Conservation (phyloP, 2,329 filamentous ascomycete species). For the Arthrobotrys sinensis region DNA sequence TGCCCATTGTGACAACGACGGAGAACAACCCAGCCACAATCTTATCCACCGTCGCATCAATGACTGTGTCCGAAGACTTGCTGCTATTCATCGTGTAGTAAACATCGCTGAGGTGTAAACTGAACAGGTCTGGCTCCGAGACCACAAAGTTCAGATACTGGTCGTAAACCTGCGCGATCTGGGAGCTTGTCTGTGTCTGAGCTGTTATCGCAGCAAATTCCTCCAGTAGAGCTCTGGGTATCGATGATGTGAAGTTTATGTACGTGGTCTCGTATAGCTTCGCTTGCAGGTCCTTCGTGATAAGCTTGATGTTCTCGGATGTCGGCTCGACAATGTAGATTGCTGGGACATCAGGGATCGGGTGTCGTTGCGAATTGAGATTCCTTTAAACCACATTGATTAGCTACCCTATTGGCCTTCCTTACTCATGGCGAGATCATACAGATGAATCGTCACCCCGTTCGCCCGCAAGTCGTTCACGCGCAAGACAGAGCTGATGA, state of each 20-base stretch:
- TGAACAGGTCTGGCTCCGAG: constrained; percentile 94
- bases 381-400: constrained; percentile 45
- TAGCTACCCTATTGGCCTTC: background rate
- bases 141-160: constrained; percentile 99
- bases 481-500: constrained; percentile 94
- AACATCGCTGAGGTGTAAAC: constrained; percentile 89
- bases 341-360: constrained; percentile 95
- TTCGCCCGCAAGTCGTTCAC: constrained; percentile 93
- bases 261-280: constrained; percentile 94
- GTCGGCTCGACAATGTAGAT: constrained; percentile 97
- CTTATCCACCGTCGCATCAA: constrained; percentile 88
- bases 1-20: constrained; percentile 97
- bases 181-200: constrained; percentile 85
- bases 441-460: constrained; percentile 98
- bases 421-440: constrained; percentile 65
- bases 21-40: constrained; percentile 98
- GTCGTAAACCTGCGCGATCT: constrained; percentile 92
- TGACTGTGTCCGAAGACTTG: constrained; percentile 87
- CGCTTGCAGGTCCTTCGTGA: constrained; percentile 87
- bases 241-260: constrained; percentile 95
- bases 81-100: constrained; percentile 98
- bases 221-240: constrained; percentile 90
- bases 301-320: constrained; percentile 81
- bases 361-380: constrained; percentile 77
- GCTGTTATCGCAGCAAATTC: constrained; percentile 94